Evolutionary conservation across 2,329 filamentous ascomycete genomes (phyloP).

Genomic region (Trichoderma sp.): DNA sequence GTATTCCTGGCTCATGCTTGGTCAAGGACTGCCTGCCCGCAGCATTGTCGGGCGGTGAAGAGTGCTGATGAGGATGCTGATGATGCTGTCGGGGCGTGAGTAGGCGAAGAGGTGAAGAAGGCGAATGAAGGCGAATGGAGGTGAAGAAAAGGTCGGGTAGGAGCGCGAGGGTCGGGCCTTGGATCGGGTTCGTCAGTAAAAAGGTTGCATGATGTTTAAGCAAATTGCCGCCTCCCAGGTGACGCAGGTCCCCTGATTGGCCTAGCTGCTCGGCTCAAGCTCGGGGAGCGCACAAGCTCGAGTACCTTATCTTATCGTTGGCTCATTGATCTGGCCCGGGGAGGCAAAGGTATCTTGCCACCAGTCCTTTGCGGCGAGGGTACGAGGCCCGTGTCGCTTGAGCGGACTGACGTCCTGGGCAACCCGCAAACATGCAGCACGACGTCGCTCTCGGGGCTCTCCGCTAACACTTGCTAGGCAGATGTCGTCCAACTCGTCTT

Average conservation of each 20-base stretch:
- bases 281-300: conserved; percentile 32
- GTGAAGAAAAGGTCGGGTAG: conserved; percentile 27
- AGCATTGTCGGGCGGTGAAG: conserved; percentile 40
- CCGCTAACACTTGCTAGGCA: conserved; percentile 26
- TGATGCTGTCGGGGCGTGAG: conserved; percentile 29
- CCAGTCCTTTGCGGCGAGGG: not conserved
- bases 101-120: no score
- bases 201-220: conserved; percentile 36
- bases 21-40: conserved; percentile 34
- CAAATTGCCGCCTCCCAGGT: conserved; percentile 27
- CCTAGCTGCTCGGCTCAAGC: conserved; percentile 30
- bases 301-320: conserved; percentile 27
- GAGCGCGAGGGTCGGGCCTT: conserved; percentile 32
- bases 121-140: no score
- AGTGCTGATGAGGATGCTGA: conserved; percentile 22
- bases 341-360: conserved; percentile 6
- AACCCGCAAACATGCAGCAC: conserved; percentile 20
- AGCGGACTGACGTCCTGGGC: conserved; percentile 20
- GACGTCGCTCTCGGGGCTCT: conserved; percentile 18
- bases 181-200: conserved; percentile 27
- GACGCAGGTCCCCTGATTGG: conserved; percentile 38
- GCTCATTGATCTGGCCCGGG: not conserved
- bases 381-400: not conserved
- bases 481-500: conserved; percentile 12
- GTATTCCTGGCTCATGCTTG: conserved; percentile 64